phyloP scores from a whole-genome alignment of 2,329 filamentous ascomycete genomes.

The Diaporthe nobilis region DNA sequence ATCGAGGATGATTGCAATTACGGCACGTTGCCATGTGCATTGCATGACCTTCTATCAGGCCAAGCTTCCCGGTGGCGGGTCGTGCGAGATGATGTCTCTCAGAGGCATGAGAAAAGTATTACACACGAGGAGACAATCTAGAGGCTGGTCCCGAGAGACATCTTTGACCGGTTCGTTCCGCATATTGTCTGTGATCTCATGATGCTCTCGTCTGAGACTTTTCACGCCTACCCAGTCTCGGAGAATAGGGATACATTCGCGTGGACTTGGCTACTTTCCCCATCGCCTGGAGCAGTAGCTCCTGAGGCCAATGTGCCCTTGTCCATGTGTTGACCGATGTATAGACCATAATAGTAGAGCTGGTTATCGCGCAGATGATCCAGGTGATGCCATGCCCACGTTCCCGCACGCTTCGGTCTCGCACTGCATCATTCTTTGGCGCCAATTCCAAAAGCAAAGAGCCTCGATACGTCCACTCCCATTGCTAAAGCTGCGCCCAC shows the following conservation, averaged over 20 bases:
- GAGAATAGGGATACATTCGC: neutral
- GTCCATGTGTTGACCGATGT: neutral
- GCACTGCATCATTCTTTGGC: neutral
- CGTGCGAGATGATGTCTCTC: conserved; percentile 22
- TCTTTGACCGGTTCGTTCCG: conserved; percentile 24
- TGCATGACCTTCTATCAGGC: neutral
- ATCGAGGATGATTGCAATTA: neutral
- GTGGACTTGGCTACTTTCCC: neutral
- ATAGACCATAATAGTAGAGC: neutral
- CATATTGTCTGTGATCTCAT: conserved; percentile 3
- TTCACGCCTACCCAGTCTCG: neutral
- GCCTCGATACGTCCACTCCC: neutral
- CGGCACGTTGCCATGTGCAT: neutral
- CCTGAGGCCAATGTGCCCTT: neutral
- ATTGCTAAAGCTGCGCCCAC: neutral
- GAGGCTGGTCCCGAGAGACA: conserved; percentile 22
- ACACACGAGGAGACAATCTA: neutral
- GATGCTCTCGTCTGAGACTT: conserved; percentile 4
- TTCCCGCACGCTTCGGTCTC: neutral
- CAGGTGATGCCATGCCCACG: neutral
- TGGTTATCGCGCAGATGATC: neutral
- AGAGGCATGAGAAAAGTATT: conserved; percentile 1
- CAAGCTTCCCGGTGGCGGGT: neutral
- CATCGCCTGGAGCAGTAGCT: neutral
- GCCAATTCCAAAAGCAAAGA: conserved; percentile 2